Percentiles rank a stretch among this genome's conserved stretches.
Conservation (phyloP, 495 filamentous ascomycete genomes). For the Penicillium turbatum region DNA sequence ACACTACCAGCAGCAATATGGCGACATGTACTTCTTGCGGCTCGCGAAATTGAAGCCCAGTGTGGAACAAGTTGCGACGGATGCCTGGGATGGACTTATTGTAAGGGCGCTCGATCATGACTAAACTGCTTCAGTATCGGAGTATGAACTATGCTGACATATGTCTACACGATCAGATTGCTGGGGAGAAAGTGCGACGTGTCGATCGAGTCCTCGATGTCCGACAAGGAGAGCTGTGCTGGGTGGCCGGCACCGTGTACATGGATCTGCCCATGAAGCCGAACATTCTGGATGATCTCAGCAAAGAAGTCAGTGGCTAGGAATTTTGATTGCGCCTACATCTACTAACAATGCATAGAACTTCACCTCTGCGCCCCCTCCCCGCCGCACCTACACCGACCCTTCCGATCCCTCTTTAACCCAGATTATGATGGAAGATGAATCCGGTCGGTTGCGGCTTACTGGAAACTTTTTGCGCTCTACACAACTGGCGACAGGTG, state of each 20-base stretch:
- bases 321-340: not conserved
- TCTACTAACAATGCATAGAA: slow-evolving; percentile 45
- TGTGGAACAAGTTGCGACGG: slow-evolving; percentile 66
- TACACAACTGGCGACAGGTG: slow-evolving; percentile 79
- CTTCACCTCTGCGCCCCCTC: slow-evolving; percentile 78
- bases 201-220: slow-evolving; percentile 92
- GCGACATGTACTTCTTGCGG: slow-evolving; percentile 93
- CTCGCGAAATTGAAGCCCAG: slow-evolving; percentile 81
- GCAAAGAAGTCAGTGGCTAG: slow-evolving; percentile 67
- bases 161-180: slow-evolving; percentile 49
- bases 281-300: slow-evolving; percentile 92
- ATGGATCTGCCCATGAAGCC: slow-evolving; percentile 98
- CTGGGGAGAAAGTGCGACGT: slow-evolving; percentile 64
- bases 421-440: slow-evolving; percentile 87
- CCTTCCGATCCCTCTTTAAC: slow-evolving; percentile 42
- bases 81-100: slow-evolving; percentile 70
- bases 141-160: slow-evolving; percentile 1
- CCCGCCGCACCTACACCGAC: slow-evolving; percentile 69
- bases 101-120: slow-evolving; percentile 33
- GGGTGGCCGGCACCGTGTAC: slow-evolving; percentile 90
- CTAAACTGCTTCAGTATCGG: not conserved
- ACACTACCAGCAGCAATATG: slow-evolving; percentile 92
- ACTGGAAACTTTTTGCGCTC: slow-evolving; percentile 61
- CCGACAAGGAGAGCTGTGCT: slow-evolving; percentile 90
- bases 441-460: slow-evolving; percentile 85